Base-by-base conservation (phyloP, 2,329 filamentous ascomycete species). In the Ophiognomonia clavigignenti-juglandacearum region DNA sequence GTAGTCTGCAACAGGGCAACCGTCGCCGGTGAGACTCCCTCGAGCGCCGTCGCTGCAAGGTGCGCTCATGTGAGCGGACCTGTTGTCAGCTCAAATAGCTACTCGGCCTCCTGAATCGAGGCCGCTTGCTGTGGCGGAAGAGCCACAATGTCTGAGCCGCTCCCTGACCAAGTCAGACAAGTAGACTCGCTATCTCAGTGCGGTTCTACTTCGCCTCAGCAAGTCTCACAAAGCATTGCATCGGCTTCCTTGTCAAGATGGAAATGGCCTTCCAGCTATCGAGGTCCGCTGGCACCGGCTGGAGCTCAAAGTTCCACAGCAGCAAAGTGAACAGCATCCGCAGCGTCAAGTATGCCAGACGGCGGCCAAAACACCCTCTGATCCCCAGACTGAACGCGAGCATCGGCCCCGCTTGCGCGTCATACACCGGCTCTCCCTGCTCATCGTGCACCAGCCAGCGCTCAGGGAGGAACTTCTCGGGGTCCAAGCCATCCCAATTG, bases 261-360 rank as follows among this genome's bases (percentile, higher is more conserved):
- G 35, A 26, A 14, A 34, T 13, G 6, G 39, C 40, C 9, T 48
- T 37, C 24, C 42, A 44, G 18, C 39, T 42, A 27, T 23, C 39
- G 9, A 40, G 42, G 32, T 49, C 27, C 24, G 31, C 37, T 11
- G 16, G 57, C 64, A 4, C 63, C 60, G 23, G 62, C 46, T 43
- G 16, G 10, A 59, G 36, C 29, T 57, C 53, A 20, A 60, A 60
- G 24, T 55, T 54, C 60, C 59, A 61, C 20, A 60, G 34, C 11
- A 61, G 34, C 9, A 62, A 36, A 3, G 50, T 47, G 1, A 56
- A 16, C 4, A 56, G 26, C 4, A 61, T 50, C n/a, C 53, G 54
- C 45, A 64, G 18, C 51, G 64, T 55, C 9, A 62, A 14, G 36
- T 59, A 56, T 10, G 59, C 57, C 40, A 63, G 31, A 44, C 51